A percentile compares a stretch with the other conserved stretches of the same genome.
Evolutionary conservation across 2,329 filamentous ascomycete genomes (phyloP).

Genomic region (Oidium heveae): DNA sequence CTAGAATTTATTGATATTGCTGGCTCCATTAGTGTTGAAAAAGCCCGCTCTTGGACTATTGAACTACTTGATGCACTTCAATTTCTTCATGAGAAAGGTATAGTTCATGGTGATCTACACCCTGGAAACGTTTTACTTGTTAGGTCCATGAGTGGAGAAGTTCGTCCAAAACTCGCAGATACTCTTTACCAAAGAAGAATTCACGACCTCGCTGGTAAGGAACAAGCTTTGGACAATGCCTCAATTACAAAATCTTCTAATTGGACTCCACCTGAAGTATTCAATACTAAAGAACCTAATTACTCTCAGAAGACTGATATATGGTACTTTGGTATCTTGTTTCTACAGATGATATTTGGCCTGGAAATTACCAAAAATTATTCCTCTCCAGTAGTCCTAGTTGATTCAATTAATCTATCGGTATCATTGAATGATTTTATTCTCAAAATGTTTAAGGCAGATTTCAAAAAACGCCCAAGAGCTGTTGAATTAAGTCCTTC

Average conservation of each 20-base stretch:
- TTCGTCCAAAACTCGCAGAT: constrained; percentile 51
- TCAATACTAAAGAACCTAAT: constrained; percentile 29
- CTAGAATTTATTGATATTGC: constrained; percentile 61
- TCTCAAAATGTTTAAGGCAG: constrained; percentile 58
- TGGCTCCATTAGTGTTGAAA: constrained; percentile 45
- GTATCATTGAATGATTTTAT: constrained; percentile 57
- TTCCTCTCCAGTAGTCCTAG: constrained; percentile 50
- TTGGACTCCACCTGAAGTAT: constrained; percentile 62
- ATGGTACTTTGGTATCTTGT: constrained; percentile 82
- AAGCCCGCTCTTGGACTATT: constrained; percentile 70
- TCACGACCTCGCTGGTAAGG: constrained; percentile 30
- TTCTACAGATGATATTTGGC: constrained; percentile 86
- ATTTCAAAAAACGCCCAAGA: constrained; percentile 61
- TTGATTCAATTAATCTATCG: constrained; percentile 47
- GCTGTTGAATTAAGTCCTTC: constrained; percentile 48
- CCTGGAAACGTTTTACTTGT: constrained; percentile 57
- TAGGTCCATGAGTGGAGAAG: constrained; percentile 39
- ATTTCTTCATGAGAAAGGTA: constrained; percentile 62
- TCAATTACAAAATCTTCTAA: constrained; percentile 48
- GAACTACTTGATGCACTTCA: constrained; percentile 74
- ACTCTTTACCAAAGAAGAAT: constrained; percentile 44
- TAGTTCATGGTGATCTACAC: constrained; percentile 67
- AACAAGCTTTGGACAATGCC: constrained; percentile 25
- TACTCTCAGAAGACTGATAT: constrained; percentile 64
- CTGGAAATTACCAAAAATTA: constrained; percentile 51